Conservation (phyloP, 2,329 filamentous ascomycete genomes). For the Penicillium occitanis region DNA sequence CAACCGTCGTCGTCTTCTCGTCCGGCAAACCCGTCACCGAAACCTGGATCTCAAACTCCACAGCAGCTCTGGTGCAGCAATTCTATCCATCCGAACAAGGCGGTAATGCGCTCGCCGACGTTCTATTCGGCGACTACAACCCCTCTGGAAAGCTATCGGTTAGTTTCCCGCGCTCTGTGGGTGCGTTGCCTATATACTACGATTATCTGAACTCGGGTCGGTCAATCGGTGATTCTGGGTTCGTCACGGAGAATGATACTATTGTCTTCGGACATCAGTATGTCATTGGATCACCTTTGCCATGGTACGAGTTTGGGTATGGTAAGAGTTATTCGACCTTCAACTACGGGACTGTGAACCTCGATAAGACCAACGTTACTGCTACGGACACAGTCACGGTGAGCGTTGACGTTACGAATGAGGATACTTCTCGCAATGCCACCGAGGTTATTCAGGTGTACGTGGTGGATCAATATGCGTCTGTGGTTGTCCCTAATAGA, state of each 20-base stretch:
- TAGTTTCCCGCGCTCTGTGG: slow-evolving; percentile 66
- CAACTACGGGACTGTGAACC: slow-evolving; percentile 46
- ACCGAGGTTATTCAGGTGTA: slow-evolving; percentile 70
- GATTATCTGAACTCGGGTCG: slow-evolving; percentile 70
- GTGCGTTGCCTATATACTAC: slow-evolving; percentile 68
- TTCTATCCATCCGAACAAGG: slow-evolving; percentile 73
- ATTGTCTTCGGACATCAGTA: slow-evolving; percentile 65
- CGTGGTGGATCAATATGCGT: slow-evolving; percentile 61
- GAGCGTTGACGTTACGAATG: slow-evolving; percentile 63
- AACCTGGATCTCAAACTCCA: slow-evolving; percentile 66
- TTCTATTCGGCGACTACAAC: slow-evolving; percentile 65
- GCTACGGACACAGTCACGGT: slow-evolving; percentile 57
- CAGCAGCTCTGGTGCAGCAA: slow-evolving; percentile 68
- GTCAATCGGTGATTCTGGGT: slow-evolving; percentile 54
- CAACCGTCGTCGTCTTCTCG: slow-evolving; percentile 66
- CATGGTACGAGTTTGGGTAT: slow-evolving; percentile 67
- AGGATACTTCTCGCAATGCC: slow-evolving; percentile 53
- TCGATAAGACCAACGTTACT: slow-evolving; percentile 50
- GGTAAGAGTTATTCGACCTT: slow-evolving; percentile 67
- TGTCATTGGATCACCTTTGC: slow-evolving; percentile 59
- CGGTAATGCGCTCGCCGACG: slow-evolving; percentile 64
- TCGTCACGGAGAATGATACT: slow-evolving; percentile 56
- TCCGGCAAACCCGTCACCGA: slow-evolving; percentile 72
- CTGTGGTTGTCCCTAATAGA: slow-evolving; percentile 64
- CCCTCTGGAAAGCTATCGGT: slow-evolving; percentile 67